Base-by-base conservation (phyloP, 768 basidiomycete species). In the Galerina marginata region DNA sequence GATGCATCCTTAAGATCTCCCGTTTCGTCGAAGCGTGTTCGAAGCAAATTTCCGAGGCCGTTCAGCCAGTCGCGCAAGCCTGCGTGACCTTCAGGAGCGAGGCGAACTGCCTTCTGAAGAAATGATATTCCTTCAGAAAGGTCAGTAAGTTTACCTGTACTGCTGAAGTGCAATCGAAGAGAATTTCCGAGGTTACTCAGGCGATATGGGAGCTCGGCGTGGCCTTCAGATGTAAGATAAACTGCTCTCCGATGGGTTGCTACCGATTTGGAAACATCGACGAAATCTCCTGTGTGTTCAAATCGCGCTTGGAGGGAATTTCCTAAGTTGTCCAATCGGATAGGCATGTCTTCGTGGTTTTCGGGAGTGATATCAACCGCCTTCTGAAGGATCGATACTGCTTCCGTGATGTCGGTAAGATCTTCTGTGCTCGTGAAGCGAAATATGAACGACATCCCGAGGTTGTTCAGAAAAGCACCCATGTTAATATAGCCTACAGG, bases 1-100 rank as follows among this genome's bases (percentile, higher is more conserved):
- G 57, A 56, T 33, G 69, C 47, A 53, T 73, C 67, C 2, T 29
- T 37, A n/a, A 51, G 1, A n/a, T 60, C 53, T 15, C 43, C 46
- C 12, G 60, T 64, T 36, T 16, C 36, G 12, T 47, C 37, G 53
- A 67, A 67, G 20, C 60, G 60, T 10, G 9, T 16, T 11, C 40
- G 37, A n/a, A 44, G 50, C 1, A 42, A 49, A 10, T n/a, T 49
- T 14, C 54, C 60, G 1, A 61, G 39, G 40, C 45, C 56, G 4
- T 40, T 43, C 4, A 42, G 29, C 20, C 48, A 12, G 26, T 25
- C 20, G 33, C 38, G 37, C 10, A 58, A 12, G 20, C 40, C 43
- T 20, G 46, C 2, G 38, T 60, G 20, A 29, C 15, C 47, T 15
- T 38, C 4, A 9, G 59, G 51, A n/a, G 50, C 46, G 2, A 65